Conservation (phyloP, 371 early-diverging fungal species). For the Vittaforma corneae region DNA sequence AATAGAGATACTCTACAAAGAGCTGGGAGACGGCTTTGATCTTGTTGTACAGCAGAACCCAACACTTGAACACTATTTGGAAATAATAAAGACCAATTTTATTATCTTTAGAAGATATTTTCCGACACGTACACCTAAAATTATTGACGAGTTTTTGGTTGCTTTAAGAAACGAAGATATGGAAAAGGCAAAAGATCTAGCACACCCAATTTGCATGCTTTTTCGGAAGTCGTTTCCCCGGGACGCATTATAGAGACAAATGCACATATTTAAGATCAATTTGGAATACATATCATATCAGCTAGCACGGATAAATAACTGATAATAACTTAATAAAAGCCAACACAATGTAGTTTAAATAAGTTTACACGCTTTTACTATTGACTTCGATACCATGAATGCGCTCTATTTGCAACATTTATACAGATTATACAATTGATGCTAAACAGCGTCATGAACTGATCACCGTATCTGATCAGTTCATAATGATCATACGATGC, state of each 20-base stretch:
- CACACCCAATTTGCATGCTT: neutral
- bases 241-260: neutral
- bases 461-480: too few relatives aligned
- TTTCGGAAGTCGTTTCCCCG: neutral
- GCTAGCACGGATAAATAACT: too few relatives aligned
- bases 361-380: too few relatives aligned
- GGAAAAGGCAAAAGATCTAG: neutral
- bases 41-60: neutral
- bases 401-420: too few relatives aligned
- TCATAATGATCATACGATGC: too few relatives aligned
- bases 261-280: too few relatives aligned
- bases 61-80: neutral
- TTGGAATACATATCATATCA: too few relatives aligned
- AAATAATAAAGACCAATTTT: neutral
- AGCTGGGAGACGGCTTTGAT: neutral
- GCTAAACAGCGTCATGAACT: too few relatives aligned
- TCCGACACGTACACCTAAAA: neutral
- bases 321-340: too few relatives aligned
- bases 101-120: neutral
- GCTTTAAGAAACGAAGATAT: neutral
- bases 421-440: too few relatives aligned
- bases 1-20: neutral
- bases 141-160: neutral
- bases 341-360: too few relatives aligned
- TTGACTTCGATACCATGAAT: too few relatives aligned